Conservation (phyloP, 768 basidiomycete genomes). For the Amylocystis lapponica region DNA sequence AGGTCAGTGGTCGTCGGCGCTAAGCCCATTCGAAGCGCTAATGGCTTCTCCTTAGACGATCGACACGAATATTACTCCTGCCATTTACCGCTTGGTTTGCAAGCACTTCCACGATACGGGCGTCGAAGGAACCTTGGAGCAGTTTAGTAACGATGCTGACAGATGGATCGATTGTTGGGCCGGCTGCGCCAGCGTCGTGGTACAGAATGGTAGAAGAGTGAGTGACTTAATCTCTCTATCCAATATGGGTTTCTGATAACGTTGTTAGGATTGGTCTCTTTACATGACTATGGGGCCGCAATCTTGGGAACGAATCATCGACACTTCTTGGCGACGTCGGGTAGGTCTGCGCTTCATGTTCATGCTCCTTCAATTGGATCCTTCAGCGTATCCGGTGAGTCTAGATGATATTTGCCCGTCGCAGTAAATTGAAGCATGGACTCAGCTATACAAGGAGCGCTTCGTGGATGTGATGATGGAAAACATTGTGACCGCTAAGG, state of each 20-base stretch:
- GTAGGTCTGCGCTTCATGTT: constrained; percentile 61
- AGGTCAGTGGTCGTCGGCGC: constrained; percentile 31
- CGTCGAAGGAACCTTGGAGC: constrained; percentile 13
- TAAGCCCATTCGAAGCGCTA: not conserved
- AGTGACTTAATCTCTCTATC: not conserved
- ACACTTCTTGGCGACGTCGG: constrained; percentile 45
- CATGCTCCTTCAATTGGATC: constrained; percentile 50
- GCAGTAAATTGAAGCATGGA: not conserved
- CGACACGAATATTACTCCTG: constrained; percentile 41
- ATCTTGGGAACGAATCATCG: constrained; percentile 51
- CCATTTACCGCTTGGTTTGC: constrained; percentile 51
- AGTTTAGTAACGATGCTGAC: constrained; percentile 35
- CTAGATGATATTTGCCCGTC: not conserved
- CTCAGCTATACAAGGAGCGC: constrained; percentile 39
- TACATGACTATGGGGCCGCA: constrained; percentile 49
- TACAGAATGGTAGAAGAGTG: constrained; percentile 45
- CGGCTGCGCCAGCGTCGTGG: constrained; percentile 56
- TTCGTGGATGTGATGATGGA: constrained; percentile 53
- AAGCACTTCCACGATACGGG: constrained; percentile 36
- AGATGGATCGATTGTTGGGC: constrained; percentile 70
- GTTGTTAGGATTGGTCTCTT: constrained; percentile 51
- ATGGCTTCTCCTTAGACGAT: constrained; percentile 36
- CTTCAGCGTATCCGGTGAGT: constrained; percentile 53
- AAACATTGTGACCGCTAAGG: constrained; percentile 40
- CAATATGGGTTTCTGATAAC: not conserved